Conservation (phyloP, 106 monocot species). For the Allium cepa region DNA sequence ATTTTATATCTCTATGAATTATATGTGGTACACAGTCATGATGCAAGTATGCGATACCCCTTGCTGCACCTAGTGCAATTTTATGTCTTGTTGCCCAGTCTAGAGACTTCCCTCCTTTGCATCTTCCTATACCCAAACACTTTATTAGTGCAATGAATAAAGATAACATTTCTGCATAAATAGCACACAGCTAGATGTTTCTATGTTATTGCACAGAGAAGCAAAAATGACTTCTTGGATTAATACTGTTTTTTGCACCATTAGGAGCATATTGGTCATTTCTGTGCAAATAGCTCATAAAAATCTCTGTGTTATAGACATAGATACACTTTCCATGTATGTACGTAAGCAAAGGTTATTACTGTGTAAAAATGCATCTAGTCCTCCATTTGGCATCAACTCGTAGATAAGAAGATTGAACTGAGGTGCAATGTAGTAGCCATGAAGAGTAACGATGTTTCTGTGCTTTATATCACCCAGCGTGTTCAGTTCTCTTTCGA, state of each 20-base stretch:
- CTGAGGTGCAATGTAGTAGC: constrained; percentile 58
- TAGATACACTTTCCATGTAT: too few species aligned
- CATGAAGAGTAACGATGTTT: constrained; percentile 73
- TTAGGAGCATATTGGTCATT: too few species aligned
- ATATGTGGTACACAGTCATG: constrained; percentile 85
- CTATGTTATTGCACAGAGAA: too few species aligned
- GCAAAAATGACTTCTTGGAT: too few species aligned
- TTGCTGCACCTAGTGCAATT: constrained; percentile 67
- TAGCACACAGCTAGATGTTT: too few species aligned
- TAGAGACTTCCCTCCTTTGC: constrained; percentile 28
- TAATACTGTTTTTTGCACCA: too few species aligned
- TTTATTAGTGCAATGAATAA: too few species aligned
- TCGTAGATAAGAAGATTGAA: constrained; percentile 89
- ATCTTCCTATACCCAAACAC: constrained; percentile 21
- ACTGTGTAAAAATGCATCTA: constrained; percentile 69
- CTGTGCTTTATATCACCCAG: constrained; percentile 90
- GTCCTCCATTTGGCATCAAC: constrained; percentile 79
- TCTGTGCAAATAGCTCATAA: too few species aligned
- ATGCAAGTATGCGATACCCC: constrained; percentile 78
- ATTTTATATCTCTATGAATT: constrained; percentile 89
- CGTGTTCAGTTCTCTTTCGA: constrained; percentile 71
- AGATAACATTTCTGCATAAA: too few species aligned
- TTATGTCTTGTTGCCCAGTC: constrained; percentile 59
- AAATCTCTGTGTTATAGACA: too few species aligned
- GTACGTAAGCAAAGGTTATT: background rate